phyloP scores from a whole-genome alignment of 164 flowering plant species.

The Umbellularia californica region DNA sequence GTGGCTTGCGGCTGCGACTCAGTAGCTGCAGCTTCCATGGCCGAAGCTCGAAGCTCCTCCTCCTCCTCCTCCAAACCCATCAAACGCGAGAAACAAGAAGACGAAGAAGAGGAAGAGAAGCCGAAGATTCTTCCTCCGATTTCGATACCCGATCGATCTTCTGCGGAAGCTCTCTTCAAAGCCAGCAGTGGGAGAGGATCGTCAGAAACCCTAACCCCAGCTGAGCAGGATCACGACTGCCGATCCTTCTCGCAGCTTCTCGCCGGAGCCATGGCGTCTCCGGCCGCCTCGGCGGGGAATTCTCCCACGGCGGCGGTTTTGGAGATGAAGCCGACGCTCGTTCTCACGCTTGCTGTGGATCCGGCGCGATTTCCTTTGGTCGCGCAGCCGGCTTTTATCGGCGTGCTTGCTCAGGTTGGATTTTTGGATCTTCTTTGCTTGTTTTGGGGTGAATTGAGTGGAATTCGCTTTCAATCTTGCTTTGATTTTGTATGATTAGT shows the following conservation, averaged over 20 bases:
- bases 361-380: constrained; percentile 1
- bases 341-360: constrained; percentile 1
- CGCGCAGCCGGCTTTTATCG: constrained; percentile 3
- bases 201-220: constrained; percentile 14
- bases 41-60: not conserved
- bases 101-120: not conserved
- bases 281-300: not conserved
- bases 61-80: not conserved
- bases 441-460: not conserved
- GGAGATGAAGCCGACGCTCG: constrained; percentile 4
- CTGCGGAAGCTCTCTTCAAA: not conserved
- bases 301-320: not conserved
- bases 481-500: too few species aligned
- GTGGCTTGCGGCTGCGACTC: not conserved
- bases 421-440: not conserved
- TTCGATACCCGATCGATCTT: not conserved
- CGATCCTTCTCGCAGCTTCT: constrained; percentile 15
- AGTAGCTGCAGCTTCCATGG: not conserved
- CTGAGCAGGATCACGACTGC: constrained; percentile 7
- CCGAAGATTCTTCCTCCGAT: not conserved
- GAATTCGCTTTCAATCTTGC: not conserved
- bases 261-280: constrained; percentile 7
- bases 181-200: not conserved
- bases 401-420: not conserved
- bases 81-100: not conserved